phyloP scores from a whole-genome alignment of 2,329 filamentous ascomycete species.

The Microdochium trichocladiopsis region DNA sequence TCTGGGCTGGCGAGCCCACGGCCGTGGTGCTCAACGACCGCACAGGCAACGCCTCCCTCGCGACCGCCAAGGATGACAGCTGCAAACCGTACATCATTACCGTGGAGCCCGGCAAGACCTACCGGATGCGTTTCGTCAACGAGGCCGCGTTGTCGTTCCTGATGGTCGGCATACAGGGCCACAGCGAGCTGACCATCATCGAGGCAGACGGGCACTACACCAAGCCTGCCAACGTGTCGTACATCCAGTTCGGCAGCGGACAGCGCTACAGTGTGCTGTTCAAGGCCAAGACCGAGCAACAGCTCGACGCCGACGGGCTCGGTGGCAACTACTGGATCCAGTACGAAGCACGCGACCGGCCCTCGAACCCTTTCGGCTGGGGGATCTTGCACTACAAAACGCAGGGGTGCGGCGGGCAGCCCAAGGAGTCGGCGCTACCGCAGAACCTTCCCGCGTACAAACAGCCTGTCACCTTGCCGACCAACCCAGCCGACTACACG shows the following conservation, averaged over 20 bases:
- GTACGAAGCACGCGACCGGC: conserved; percentile 42
- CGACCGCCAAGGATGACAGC: conserved; percentile 21
- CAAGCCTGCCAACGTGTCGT: conserved; percentile 33
- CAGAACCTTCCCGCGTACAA: conserved; percentile 16
- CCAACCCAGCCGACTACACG: conserved; percentile 18
- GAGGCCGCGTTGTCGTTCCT: conserved; percentile 46
- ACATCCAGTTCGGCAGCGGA: conserved; percentile 48
- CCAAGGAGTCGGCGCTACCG: not conserved
- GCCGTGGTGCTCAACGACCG: conserved; percentile 52
- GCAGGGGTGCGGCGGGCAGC: not conserved
- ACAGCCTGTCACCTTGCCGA: conserved; percentile 24
- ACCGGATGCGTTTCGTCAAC: conserved; percentile 55
- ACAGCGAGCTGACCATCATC: conserved; percentile 49
- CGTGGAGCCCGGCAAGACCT: conserved; percentile 52
- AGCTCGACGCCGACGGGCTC: conserved; percentile 27
- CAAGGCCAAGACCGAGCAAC: conserved; percentile 37
- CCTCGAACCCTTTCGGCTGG: conserved; percentile 35
- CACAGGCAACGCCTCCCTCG: conserved; percentile 30
- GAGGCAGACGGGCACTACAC: conserved; percentile 53
- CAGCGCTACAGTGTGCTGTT: conserved; percentile 56
- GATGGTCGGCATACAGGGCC: conserved; percentile 48
- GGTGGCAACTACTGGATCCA: conserved; percentile 35
- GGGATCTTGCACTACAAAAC: conserved; percentile 37
- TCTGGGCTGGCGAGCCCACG: conserved; percentile 52
- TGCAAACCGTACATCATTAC: conserved; percentile 45